phyloP scores from a whole-genome alignment of 1,284 basidiomycete genomes.

The Microstroma glucosiphilum region DNA sequence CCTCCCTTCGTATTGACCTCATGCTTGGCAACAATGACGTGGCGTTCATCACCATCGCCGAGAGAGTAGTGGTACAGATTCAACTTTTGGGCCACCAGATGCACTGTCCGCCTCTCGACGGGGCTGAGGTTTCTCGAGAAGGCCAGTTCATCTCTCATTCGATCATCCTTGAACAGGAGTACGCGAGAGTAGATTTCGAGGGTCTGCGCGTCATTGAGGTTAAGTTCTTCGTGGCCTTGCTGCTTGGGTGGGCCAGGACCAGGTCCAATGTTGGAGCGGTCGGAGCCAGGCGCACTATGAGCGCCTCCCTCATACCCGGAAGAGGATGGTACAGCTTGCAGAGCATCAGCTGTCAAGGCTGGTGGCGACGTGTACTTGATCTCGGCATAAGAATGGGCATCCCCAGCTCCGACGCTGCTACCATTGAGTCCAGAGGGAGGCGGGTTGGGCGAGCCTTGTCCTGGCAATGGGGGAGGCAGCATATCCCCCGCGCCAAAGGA shows the following conservation, averaged over 20 bases:
- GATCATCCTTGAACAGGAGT: constrained; percentile 93
- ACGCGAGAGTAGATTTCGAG: constrained; percentile 96
- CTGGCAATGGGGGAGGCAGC: not conserved
- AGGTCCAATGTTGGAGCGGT: not conserved
- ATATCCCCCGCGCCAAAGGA: not conserved
- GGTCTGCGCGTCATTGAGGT: constrained; percentile 90
- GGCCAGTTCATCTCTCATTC: constrained; percentile 92
- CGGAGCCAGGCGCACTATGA: not conserved
- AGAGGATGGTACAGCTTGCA: constrained; percentile 20
- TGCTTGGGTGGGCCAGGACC: too few species aligned
- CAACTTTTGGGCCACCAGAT: constrained; percentile 90
- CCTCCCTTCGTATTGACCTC: constrained; percentile 19
- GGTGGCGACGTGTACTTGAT: constrained; percentile 10
- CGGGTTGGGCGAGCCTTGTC: not conserved
- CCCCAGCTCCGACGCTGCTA: too few species aligned
- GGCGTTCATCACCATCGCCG: constrained; percentile 83
- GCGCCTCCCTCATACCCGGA: not conserved
- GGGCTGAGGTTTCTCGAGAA: constrained; percentile 80
- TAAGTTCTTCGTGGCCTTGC: constrained; percentile 60
- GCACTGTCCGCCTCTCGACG: constrained; percentile 83
- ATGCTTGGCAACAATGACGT: constrained; percentile 68
- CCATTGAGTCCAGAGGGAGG: too few species aligned
- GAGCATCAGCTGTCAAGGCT: constrained; percentile 30
- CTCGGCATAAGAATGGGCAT: not conserved
- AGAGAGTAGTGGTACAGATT: constrained; percentile 89